Percentiles rank a stretch among this genome's conserved stretches.
These are phyloP conservation scores for Oryza officinalis DNA, from an alignment of 176 grass and related monocot species.

Conservation along the genomic window DNA sequence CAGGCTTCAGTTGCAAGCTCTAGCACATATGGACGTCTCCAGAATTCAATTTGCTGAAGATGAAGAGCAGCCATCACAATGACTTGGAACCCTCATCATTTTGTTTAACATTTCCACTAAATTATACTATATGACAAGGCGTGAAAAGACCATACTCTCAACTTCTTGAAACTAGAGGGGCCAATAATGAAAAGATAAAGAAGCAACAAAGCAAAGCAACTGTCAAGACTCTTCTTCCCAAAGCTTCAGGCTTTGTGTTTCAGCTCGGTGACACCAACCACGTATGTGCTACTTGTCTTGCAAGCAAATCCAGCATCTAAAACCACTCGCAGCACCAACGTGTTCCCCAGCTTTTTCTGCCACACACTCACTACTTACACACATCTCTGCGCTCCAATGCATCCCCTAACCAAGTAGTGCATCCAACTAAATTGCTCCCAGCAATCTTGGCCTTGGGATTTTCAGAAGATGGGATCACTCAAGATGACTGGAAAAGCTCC, in stretches of 20 bases:
- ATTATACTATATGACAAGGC: slow-evolving; percentile 13
- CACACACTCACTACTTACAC: slow-evolving; percentile 39
- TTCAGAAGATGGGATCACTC: slow-evolving; percentile 69
- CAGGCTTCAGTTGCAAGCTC: slow-evolving; percentile 48
- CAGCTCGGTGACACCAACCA: slow-evolving; percentile 68
- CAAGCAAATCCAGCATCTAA: slow-evolving; percentile 92
- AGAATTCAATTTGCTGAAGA: slow-evolving; percentile 43
- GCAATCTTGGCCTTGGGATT: slow-evolving; percentile 22
- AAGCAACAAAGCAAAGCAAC: slow-evolving; percentile 33
- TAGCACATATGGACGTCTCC: neutral
- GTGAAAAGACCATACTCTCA: slow-evolving; percentile 28
- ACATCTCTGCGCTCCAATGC: slow-evolving; percentile 42
- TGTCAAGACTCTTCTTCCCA: slow-evolving; percentile 43
- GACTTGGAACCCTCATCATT: slow-evolving; percentile 49
- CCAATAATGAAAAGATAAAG: slow-evolving; percentile 23
- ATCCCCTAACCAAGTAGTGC: slow-evolving; percentile 40
- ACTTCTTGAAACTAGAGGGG: slow-evolving; percentile 14
- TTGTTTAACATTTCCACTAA: neutral
- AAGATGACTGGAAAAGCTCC: slow-evolving; percentile 50
- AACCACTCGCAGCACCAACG: slow-evolving; percentile 59
- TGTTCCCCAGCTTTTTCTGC: slow-evolving; percentile 43
- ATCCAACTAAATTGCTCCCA: slow-evolving; percentile 18
- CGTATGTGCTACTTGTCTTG: slow-evolving; percentile 82
- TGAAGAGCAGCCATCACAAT: slow-evolving; percentile 57
- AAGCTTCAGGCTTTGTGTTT: slow-evolving; percentile 61